phyloP scores from a whole-genome alignment of 2,329 filamentous ascomycete species.

The Monilinia aucupariae region DNA sequence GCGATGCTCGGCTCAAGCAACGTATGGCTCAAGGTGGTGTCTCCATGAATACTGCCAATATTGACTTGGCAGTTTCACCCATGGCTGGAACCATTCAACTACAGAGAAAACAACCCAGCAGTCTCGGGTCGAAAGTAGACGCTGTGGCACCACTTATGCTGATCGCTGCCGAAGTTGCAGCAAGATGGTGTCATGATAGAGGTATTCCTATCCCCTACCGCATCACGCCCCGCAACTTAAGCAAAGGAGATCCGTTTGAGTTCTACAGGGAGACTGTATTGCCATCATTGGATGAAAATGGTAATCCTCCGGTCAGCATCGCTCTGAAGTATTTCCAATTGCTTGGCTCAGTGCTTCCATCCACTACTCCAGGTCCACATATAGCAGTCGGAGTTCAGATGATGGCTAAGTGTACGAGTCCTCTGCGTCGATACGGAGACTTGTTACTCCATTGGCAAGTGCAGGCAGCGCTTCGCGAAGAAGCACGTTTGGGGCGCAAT shows the following conservation, averaged over 20 bases:
- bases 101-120: slow-evolving; percentile 1
- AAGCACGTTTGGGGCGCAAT: slow-evolving; percentile 37
- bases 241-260: slow-evolving; percentile 26
- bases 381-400: slow-evolving; percentile 53
- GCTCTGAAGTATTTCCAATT: slow-evolving; percentile 34
- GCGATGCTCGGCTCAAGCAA: slow-evolving; percentile 35
- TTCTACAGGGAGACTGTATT: slow-evolving; percentile 25
- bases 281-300: slow-evolving; percentile 25
- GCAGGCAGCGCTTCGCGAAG: slow-evolving; percentile 49
- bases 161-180: slow-evolving; percentile 56
- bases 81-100: slow-evolving; percentile 1
- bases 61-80: neutral
- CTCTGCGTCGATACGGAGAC: slow-evolving; percentile 60
- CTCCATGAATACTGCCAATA: neutral
- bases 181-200: slow-evolving; percentile 54
- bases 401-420: slow-evolving; percentile 60
- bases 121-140: neutral
- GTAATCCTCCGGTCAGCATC: slow-evolving; percentile 17
- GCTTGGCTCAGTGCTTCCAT: slow-evolving; percentile 48
- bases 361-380: slow-evolving; percentile 49
- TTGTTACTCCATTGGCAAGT: slow-evolving; percentile 63
- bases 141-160: slow-evolving; percentile 45
- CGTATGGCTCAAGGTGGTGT: slow-evolving; percentile 14
- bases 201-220: slow-evolving; percentile 56
- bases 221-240: slow-evolving; percentile 29